A percentile compares a stretch with the other conserved stretches of the same genome.
phyloP scores from a whole-genome alignment of 73 alveolate genomes.

The Blepharisma japonicum region DNA sequence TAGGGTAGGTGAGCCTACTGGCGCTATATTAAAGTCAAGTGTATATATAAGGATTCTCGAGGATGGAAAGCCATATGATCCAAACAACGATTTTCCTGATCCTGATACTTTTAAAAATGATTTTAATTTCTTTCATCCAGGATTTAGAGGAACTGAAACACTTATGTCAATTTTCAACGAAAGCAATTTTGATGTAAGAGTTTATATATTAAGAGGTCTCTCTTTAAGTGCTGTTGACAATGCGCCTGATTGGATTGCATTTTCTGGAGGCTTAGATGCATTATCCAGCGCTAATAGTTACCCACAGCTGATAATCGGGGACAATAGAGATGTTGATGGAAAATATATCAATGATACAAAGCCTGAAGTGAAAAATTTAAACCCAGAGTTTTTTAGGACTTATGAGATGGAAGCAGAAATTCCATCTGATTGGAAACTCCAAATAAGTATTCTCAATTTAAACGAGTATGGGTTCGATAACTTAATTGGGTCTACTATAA shows the following conservation, averaged over 20 bases:
- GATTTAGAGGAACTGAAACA: not conserved
- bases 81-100: not conserved
- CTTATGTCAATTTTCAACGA: slow-evolving; percentile 35
- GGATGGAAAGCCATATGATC: not conserved
- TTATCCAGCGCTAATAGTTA: slow-evolving; percentile 81
- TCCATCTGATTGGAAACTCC: slow-evolving; percentile 87
- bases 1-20: slow-evolving; percentile 55
- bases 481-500: slow-evolving; percentile 87
- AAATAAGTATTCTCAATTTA: slow-evolving; percentile 56
- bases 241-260: slow-evolving; percentile 1
- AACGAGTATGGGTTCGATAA: slow-evolving; percentile 65
- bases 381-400: slow-evolving; percentile 77
- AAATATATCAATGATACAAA: slow-evolving; percentile 72
- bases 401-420: slow-evolving; percentile 83
- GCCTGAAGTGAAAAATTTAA: slow-evolving; percentile 51
- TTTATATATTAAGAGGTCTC: slow-evolving; percentile 35
- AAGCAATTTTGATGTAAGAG: slow-evolving; percentile 62
- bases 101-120: not conserved
- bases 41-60: not conserved
- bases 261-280: slow-evolving; percentile 54
- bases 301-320: slow-evolving; percentile 84
- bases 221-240: slow-evolving; percentile 10
- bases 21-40: slow-evolving; percentile 42
- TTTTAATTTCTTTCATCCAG: not conserved
- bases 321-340: slow-evolving; percentile 52